phyloP scores from a whole-genome alignment of 2,329 filamentous ascomycete genomes.

The Penicillium sumatraense region DNA sequence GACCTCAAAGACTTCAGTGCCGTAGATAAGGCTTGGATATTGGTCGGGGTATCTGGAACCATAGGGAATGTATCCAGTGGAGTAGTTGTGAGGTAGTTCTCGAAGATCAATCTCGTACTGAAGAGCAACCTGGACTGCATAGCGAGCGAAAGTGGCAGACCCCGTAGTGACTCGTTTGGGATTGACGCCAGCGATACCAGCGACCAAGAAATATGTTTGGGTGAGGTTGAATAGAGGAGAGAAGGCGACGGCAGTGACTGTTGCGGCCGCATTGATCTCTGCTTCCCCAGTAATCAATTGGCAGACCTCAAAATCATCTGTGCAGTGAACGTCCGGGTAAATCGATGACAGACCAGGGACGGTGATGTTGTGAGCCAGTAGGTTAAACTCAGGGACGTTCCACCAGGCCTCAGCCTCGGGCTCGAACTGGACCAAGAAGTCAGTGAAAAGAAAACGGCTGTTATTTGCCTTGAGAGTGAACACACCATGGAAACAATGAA shows the following conservation, averaged over 20 bases:
- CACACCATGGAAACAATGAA: slow-evolving; percentile 49
- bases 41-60: slow-evolving; percentile 60
- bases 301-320: slow-evolving; percentile 64
- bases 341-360: slow-evolving; percentile 68
- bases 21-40: slow-evolving; percentile 65
- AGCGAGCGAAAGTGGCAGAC: slow-evolving; percentile 70
- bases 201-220: slow-evolving; percentile 71
- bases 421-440: slow-evolving; percentile 54
- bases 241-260: slow-evolving; percentile 66
- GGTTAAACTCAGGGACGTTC: slow-evolving; percentile 58
- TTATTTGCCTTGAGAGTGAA: neutral
- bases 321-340: slow-evolving; percentile 69
- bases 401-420: slow-evolving; percentile 69
- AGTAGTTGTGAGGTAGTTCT: slow-evolving; percentile 67
- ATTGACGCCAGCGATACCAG: slow-evolving; percentile 75
- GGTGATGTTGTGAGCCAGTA: slow-evolving; percentile 62
- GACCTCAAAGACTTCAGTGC: slow-evolving; percentile 72
- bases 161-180: slow-evolving; percentile 69
- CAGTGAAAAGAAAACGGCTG: neutral
- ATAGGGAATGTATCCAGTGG: slow-evolving; percentile 71
- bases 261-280: slow-evolving; percentile 76
- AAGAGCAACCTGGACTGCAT: slow-evolving; percentile 73
- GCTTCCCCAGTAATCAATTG: slow-evolving; percentile 70
- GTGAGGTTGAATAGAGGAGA: slow-evolving; percentile 67
- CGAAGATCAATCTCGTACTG: slow-evolving; percentile 77